Evolutionary conservation across 1,284 basidiomycete genomes (phyloP), one percentile per base, ranked within the genome.

Genomic region (Vanrija sp.): DNA sequence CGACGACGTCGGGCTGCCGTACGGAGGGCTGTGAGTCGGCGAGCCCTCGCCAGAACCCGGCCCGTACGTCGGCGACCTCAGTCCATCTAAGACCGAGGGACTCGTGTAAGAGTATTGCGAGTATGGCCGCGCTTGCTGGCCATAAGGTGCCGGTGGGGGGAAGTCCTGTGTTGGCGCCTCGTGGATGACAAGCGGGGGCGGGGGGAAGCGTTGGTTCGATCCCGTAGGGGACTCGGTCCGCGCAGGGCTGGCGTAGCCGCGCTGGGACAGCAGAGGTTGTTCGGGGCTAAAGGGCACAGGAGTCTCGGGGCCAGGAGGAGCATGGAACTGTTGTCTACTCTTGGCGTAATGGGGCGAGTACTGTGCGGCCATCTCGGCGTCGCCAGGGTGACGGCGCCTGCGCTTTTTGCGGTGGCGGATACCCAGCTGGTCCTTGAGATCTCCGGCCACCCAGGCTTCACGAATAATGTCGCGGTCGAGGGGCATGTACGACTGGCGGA

Each of bases 401-500:
- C 62, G 62, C 26, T 58, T 53, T 59, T 65, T 68, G 38, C 68
- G 55, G 49, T 64, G 66, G 43, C 43, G 73, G 53, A 94, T 82
- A 0, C 91, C 91, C 0, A 94, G 81, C 48, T 82, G 83, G 58
- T 89, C 87, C 71, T 94, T 93, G 53, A 94, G 80, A 66, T 91
- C 84, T 5, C 91, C 91, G 48, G 77, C 74, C 6, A 93, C 87
- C 91, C 91, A 94, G 80, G 75, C 86, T 75, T 96, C 92, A 19
- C 92, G 85, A 10, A 96, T 80, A 58, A 95, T 86, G 66, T 94
- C 89, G 71, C 73, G 73, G 65, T 80, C 79, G 28, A 59, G 52
- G 19, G 69, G 68, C n/a, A 65, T 49, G 59, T 70, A 72, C 42
- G 68, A 68, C 48, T 69, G 57, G 38, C 50, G 39, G 46, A 64